phyloP scores from a whole-genome alignment of 805 yeast species.

The Priceomyces carsonii region DNA sequence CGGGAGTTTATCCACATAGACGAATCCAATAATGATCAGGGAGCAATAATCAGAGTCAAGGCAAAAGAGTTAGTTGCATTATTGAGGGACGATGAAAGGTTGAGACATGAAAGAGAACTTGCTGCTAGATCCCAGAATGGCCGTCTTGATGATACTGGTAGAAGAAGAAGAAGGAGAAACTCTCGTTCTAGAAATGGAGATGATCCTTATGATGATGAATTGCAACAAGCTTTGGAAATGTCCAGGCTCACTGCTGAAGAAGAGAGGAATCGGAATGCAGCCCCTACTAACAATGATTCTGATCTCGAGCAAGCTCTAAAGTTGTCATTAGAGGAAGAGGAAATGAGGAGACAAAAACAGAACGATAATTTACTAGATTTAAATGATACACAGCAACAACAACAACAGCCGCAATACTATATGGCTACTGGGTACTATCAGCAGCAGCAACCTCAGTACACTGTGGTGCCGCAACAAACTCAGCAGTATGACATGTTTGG shows the following conservation, averaged over 20 bases:
- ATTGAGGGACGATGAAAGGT: conserved; percentile 77
- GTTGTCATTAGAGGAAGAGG: conserved; percentile 76
- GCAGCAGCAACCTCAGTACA: conserved; percentile 17
- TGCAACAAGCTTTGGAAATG: conserved; percentile 78
- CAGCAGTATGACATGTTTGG: conserved; percentile 64
- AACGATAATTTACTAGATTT: conserved; percentile 54
- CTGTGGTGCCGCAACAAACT: conserved; percentile 16
- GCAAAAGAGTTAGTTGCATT: conserved; percentile 86
- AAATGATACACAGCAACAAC: conserved; percentile 38
- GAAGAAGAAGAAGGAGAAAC: conserved; percentile 25
- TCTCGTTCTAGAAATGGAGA: conserved; percentile 19
- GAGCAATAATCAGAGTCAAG: conserved; percentile 80
- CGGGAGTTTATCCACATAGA: conserved; percentile 86
- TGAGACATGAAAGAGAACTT: conserved; percentile 64
- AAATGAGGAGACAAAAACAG: conserved; percentile 53
- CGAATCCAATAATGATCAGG: conserved; percentile 79
- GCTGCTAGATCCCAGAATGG: conserved; percentile 25
- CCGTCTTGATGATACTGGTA: conserved; percentile 17
- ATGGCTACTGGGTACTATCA: conserved; percentile 26
- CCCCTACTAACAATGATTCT: conserved; percentile 49
- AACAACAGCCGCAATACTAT: conserved; percentile 29
- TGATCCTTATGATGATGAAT: conserved; percentile 67
- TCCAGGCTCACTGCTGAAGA: conserved; percentile 81
- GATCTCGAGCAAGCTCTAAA: conserved; percentile 70
- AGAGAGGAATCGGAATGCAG: conserved; percentile 61